Evolutionary conservation across 1,284 basidiomycete genomes (phyloP), one percentile per base, ranked within the genome.

Genomic region (Stereum hirsutum): DNA sequence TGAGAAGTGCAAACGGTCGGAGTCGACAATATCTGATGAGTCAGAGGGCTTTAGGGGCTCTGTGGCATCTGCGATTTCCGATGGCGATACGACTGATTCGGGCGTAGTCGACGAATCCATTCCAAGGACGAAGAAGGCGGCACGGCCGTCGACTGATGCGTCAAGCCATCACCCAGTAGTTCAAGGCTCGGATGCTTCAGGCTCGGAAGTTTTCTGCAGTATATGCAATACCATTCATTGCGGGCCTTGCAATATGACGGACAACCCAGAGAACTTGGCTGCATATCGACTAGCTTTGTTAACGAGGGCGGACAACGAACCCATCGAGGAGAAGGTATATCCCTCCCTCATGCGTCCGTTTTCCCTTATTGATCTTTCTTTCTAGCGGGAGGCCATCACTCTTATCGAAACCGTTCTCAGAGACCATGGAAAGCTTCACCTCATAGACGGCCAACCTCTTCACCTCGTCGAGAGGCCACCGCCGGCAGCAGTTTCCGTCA

Each of bases 201-300:
- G n/a, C n/a, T n/a, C n/a, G n/a, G 28, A n/a, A 8, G 10, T 30
- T 30, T 8, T 8, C 28, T 88, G 84, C 54, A 74, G 78, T 6
- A 62, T 88, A n/a, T 88, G 85, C 55, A 72, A 70, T 28, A 54
- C 50, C n/a, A 49, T 45, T 5, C 84, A 88, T 35, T 57, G 56
- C 27, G 66, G 73, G 12, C 55, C 63, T 32, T 88, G 84, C 52
- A 54, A 54, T n/a, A 83, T 87, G 83, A 74, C 72, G 3, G 68
- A 77, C 21, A 70, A 63, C 40, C 74, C 81, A 6, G 68, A 74
- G 45, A 76, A 86, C 54, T 64, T 88, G 20, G 72, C 73, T 15
- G 75, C 83, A 51, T 88, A 77, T 53, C 71, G 85, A 32, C 66
- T 71, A 36, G 77, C 84, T 60, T 59, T 88, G 30, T 59, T 87